Evolutionary conservation across 495 filamentous ascomycete genomes (phyloP), one percentile per base, ranked within the genome.

Genomic region (Articulospora tetracladia): DNA sequence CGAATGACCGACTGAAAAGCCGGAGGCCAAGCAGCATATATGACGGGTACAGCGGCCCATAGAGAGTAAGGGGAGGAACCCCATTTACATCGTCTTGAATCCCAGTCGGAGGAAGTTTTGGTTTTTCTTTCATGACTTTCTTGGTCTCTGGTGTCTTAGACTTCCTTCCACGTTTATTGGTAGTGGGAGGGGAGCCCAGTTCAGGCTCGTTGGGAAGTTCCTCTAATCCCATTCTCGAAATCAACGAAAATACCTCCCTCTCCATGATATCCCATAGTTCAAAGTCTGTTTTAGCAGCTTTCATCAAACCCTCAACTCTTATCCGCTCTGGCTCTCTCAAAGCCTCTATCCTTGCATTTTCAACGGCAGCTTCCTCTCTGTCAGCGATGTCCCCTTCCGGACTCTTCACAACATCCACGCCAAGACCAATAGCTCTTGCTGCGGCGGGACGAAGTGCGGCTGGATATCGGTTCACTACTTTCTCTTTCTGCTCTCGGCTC

Each of bases 251-350:
- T 20, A 95, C 86, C 53, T 89, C 83, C 2, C 76, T 71, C 58
- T 89, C 80, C 61, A 94, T 78, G 0, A 91, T 72, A 2, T 81
- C 72, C 92, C 91, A 95, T 10, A 95, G 68, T 25, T 84, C 83
- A 19, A 80, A 70, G 59, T 94, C 91, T 0, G 83, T 84, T 50
- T 74, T 69, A 10, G 83, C 82, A 1, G 56, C 60, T 15, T 68
- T 63, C 63, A 91, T 74, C 58, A 78, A 64, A 15, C 55, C 53
- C 61, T 80, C 77, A 15, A 89, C 75, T 8, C 77, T 72, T 12
- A 32, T 30, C 50, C 75, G 70, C 60, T 80, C 76, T 0, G 69
- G 61, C 8, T 68, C 49, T 36, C 78, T 70, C 17, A 73, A 57
- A 7, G 63, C 63, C 56, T 79, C 76, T 12, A 72, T 51, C 30